Base-by-base conservation (phyloP, 169 alveolate genomes). In the Eimeria acervulina region DNA sequence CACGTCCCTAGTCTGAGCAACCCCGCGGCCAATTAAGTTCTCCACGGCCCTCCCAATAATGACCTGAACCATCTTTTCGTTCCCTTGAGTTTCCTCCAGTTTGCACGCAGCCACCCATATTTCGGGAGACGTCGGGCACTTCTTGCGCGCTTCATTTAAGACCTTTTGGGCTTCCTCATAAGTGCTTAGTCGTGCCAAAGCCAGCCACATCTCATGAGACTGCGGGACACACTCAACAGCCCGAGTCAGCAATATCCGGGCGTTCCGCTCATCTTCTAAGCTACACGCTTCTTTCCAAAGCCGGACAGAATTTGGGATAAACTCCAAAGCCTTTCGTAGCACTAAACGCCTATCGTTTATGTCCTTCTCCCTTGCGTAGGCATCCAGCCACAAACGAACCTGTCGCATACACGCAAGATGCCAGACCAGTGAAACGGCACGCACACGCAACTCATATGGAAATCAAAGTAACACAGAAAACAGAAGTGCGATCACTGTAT, bases 151-250 rank as follows among this genome's bases (percentile, higher is more conserved):
- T 93, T 98, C 99, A 96, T 99, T 99, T 78, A 99, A 96, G 85
- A 99, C 99, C 87, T 97, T 97, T 97, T 99, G 99, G 8, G 99
- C 99, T 97, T 99, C 99, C 89, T 98, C 98, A 98, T 99, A 99
- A 52, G 98, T 98, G 94, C 99, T 99, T 61, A 99, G 98, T 96
- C 99, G 97, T 3, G 99, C 99, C 88, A 99, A 97, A 40, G 99
- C 99, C 84, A 99, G 97, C 99, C 99, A 99, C 97, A 99, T 97
- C 84, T 99, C 99, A 74, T 99, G 98, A 28, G 99, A 98, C 95
- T 99, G 99, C 33, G 99, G 99, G 61, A 99, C 99, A 95, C 99
- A 99, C 96, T 99, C 99, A n/a, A 99, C 99, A 26, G 99, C 99
- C 74, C 99, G 98, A 85, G 99, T 97, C 40, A 99, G 98, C 80